These are phyloP conservation scores for Xylaria flabelliformis DNA, from an alignment of 495 filamentous ascomycete species.

Conservation along the genomic window DNA sequence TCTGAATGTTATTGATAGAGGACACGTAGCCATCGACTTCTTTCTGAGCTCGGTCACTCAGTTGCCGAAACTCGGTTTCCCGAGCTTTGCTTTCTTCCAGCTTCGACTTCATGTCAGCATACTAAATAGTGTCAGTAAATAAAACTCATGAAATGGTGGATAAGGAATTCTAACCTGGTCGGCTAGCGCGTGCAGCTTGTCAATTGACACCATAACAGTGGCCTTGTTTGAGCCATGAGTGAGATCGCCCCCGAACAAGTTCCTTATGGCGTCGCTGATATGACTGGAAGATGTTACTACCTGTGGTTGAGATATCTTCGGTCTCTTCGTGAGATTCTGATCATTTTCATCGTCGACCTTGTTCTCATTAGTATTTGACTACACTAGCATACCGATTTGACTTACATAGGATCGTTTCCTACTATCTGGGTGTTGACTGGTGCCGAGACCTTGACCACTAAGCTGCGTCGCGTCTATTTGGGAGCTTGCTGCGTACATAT, in stretches of 20 bases:
- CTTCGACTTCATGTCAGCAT: slow-evolving; percentile 38
- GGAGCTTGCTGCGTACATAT: slow-evolving; percentile 34
- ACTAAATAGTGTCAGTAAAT: slow-evolving; percentile 32
- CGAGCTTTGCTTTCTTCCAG: slow-evolving; percentile 35
- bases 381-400: not conserved
- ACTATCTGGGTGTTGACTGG: slow-evolving; percentile 26
- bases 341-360: slow-evolving; percentile 40
- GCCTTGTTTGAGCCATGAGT: slow-evolving; percentile 23
- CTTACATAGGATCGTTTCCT: slow-evolving; percentile 51
- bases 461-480: slow-evolving; percentile 26
- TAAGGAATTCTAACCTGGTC: slow-evolving; percentile 36
- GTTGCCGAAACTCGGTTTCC: slow-evolving; percentile 38
- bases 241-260: slow-evolving; percentile 33
- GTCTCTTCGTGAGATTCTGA: slow-evolving; percentile 31
- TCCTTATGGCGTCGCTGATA: slow-evolving; percentile 36
- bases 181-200: slow-evolving; percentile 46
- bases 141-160: not conserved
- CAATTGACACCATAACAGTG: slow-evolving; percentile 37
- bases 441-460: slow-evolving; percentile 15
- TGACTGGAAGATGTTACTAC: slow-evolving; percentile 31
- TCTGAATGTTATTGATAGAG: slow-evolving; percentile 37
- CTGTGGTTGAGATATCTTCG: slow-evolving; percentile 37
- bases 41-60: slow-evolving; percentile 38
- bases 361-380: slow-evolving; percentile 25
- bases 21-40: slow-evolving; percentile 39